These are phyloP conservation scores for Cladosporium cucumerinum DNA, from an alignment of 2,329 filamentous ascomycete genomes.

Conservation along the genomic window DNA sequence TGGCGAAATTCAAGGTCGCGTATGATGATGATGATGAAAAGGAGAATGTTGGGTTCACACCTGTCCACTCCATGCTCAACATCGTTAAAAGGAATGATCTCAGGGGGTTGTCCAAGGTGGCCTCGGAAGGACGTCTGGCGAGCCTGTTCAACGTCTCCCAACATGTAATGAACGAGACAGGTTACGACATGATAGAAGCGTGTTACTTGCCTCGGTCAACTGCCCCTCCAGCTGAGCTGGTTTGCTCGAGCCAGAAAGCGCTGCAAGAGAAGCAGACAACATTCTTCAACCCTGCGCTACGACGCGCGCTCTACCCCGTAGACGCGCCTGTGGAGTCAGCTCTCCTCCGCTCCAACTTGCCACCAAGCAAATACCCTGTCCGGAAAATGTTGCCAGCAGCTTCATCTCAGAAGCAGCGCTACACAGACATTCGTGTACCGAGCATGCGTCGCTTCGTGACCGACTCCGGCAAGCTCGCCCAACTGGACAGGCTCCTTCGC, in stretches of 20 bases:
- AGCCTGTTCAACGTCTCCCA: conserved; percentile 77
- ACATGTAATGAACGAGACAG: conserved; percentile 62
- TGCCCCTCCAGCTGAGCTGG: conserved; percentile 81
- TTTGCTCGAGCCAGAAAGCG: conserved; percentile 65
- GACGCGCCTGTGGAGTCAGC: conserved; percentile 64
- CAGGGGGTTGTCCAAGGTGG: conserved; percentile 64
- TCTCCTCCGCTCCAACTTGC: conserved; percentile 69
- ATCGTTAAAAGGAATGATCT: conserved; percentile 69
- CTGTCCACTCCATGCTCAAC: conserved; percentile 75
- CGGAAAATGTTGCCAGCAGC: conserved; percentile 70
- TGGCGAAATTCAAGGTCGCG: conserved; percentile 63
- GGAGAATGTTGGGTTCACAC: conserved; percentile 54
- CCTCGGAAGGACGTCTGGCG: conserved; percentile 67
- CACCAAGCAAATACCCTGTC: conserved; percentile 61
- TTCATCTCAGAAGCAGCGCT: conserved; percentile 75
- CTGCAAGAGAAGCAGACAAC: conserved; percentile 65
- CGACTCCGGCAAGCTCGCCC: conserved; percentile 92
- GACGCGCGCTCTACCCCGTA: conserved; percentile 70
- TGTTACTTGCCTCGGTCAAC: conserved; percentile 74
- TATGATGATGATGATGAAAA: conserved; percentile 63
- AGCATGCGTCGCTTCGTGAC: conserved; percentile 98
- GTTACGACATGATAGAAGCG: conserved; percentile 75
- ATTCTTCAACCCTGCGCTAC: conserved; percentile 75
- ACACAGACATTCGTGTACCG: conserved; percentile 86
- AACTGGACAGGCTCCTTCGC: conserved; percentile 80